Evolutionary conservation across 305 asterid species (phyloP), one percentile per base, ranked within the genome.

Genomic region (Solanum hybrid): DNA sequence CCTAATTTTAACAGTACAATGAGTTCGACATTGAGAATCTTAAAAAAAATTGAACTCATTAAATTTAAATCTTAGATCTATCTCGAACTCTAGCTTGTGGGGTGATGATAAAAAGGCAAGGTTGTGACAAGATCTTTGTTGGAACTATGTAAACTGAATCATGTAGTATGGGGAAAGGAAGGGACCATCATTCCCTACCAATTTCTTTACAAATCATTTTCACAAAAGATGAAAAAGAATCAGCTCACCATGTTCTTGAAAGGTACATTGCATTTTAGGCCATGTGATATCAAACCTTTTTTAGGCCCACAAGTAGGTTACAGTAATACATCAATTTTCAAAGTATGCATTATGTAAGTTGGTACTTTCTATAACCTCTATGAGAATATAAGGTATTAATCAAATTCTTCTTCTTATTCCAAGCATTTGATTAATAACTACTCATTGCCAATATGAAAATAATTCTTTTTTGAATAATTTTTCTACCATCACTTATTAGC

Each of bases 231-330:
- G 86, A 90, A 86, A 42, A 74, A 83, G 73, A 89, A 85, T 86
- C 85, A 91, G 61, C 64, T 90, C 90, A 76, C 90, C 95, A 92
- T 91, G 94, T 92, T 93, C 90, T 81, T 93, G 93, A 92, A 88
- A 92, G 93, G 84, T 90, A 86, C 91, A 87, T 92, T 90, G 87
- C 92, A 88, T 89, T 85, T 75, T 80, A 81, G 46, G 71, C 36
- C 93, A 84, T 91, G 93, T 93, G 91, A 92, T 89, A 36, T 78
- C 91, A 89, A 88, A 87, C 86, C 61, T 69, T 79, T 71, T 83
- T 84, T 35, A 78, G 94, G 88, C 94, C 95, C 94, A 90, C 92
- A 18, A 51, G 91, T 88, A 85, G 91, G 89, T 91, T 89, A 88
- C 89, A 87, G 83, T 79, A 76, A 86, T 61, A 89, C 87, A 85